phyloP scores from a whole-genome alignment of 768 basidiomycete species.

The Agaricus sinodeliciosus region DNA sequence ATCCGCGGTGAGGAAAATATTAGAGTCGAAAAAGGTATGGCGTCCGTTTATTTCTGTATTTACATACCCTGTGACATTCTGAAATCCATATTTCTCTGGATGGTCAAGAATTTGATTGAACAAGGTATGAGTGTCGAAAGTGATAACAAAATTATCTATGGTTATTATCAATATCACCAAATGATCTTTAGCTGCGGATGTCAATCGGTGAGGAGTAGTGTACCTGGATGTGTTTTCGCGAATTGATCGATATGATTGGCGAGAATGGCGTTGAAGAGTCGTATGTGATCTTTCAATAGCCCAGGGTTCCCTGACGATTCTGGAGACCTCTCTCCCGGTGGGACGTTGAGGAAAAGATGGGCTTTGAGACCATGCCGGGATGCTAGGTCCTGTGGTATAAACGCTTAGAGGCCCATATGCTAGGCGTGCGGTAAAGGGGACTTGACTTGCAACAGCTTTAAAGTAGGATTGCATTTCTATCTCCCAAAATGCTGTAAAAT shows the following conservation, averaged over 20 bases:
- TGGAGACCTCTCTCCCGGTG: constrained; percentile 46
- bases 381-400: constrained; percentile 24
- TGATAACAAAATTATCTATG: constrained; percentile 31
- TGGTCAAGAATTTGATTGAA: constrained; percentile 40
- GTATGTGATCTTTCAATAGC: constrained; percentile 31
- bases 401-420: background rate
- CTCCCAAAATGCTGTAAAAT: constrained; percentile 45
- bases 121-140: constrained; percentile 46
- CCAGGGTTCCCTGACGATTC: constrained; percentile 26
- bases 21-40: no score
- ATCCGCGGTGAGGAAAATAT: background rate
- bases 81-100: constrained; percentile 35
- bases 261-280: constrained; percentile 36
- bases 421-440: background rate
- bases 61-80: constrained; percentile 39
- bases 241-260: constrained; percentile 27
- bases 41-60: no score
- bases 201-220: constrained; percentile 1
- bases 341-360: constrained; percentile 52
- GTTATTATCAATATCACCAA: background rate
- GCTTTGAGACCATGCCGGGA: constrained; percentile 32
- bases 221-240: constrained; percentile 27
- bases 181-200: background rate
- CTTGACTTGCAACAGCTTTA: constrained; percentile 35
- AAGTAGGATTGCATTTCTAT: constrained; percentile 44